These are phyloP conservation scores for Malassezia cuniculi DNA, from an alignment of 1,284 basidiomycete genomes.

Conservation along the genomic window DNA sequence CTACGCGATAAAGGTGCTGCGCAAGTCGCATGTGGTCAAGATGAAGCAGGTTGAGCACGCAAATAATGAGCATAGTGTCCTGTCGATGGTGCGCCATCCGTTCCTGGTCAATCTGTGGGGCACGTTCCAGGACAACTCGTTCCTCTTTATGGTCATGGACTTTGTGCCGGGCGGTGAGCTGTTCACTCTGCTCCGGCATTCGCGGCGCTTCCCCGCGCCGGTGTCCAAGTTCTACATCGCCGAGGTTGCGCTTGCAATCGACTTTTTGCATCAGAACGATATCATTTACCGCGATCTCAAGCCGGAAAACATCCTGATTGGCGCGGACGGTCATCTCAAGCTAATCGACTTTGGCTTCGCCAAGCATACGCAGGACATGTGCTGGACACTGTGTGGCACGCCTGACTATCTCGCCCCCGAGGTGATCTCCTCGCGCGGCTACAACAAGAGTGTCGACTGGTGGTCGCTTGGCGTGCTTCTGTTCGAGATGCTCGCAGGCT, in stretches of 20 bases:
- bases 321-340: constrained; percentile 89
- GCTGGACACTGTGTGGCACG: constrained; percentile 81
- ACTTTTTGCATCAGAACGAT: constrained; percentile 75
- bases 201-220: constrained; percentile 85
- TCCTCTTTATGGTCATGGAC: constrained; percentile 99
- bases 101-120: constrained; percentile 99
- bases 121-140: constrained; percentile 81
- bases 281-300: constrained; percentile 97
- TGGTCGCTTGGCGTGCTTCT: constrained; percentile 86
- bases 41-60: constrained; percentile 98
- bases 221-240: constrained; percentile 99
- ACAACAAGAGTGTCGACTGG: constrained; percentile 98
- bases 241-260: constrained; percentile 85
- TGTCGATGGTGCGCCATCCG: constrained; percentile 77
- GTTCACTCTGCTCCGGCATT: constrained; percentile 51
- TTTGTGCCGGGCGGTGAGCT: constrained; percentile 96
- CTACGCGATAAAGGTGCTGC: constrained; percentile 44
- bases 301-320: constrained; percentile 89
- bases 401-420: constrained; percentile 64
- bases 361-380: constrained; percentile 74
- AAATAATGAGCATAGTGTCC: constrained; percentile 83
- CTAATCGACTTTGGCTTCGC: constrained; percentile 98
- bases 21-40: constrained; percentile 68
- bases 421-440: constrained; percentile 68
- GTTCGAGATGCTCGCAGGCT: constrained; percentile 52